Percentiles rank a stretch among this genome's conserved stretches.
Conservation (phyloP, 805 yeast genomes). For the Candida broadrunensis region DNA sequence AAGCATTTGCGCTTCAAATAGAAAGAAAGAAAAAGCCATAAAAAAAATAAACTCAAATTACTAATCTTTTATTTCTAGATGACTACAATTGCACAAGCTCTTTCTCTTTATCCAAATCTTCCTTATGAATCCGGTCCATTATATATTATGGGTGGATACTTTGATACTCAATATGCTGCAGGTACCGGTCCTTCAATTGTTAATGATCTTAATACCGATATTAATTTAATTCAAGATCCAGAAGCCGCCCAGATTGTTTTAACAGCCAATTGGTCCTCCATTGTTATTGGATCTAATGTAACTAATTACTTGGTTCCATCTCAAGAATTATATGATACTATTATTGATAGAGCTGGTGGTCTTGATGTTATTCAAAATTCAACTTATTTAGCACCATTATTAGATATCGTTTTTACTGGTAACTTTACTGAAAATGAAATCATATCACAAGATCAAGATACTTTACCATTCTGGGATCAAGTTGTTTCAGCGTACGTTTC, state of each 20-base stretch:
- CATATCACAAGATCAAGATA: conserved; percentile 18
- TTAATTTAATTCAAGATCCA: conserved; percentile 43
- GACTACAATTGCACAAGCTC: conserved; percentile 46
- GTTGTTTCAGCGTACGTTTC: conserved; percentile 37
- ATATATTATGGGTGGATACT: conserved; percentile 44
- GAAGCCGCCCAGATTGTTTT: conserved; percentile 45
- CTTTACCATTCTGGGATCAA: conserved; percentile 44
- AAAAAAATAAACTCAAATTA: too few relatives aligned
- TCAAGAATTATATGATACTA: conserved; percentile 29
- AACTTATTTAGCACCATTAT: conserved; percentile 25
- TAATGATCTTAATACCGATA: conserved; percentile 40
- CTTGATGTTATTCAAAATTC: conserved; percentile 20
- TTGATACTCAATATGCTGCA: conserved; percentile 38
- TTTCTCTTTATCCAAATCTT: conserved; percentile 35
- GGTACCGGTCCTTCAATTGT: conserved; percentile 18
- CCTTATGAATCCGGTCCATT: conserved; percentile 37
- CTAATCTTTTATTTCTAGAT: too few relatives aligned
- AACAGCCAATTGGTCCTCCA: conserved; percentile 37
- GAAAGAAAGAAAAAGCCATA: too few relatives aligned
- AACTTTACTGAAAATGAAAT: conserved; percentile 19
- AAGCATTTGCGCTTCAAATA: too few relatives aligned
- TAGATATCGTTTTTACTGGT: conserved; percentile 31
- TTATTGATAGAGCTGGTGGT: conserved; percentile 36
- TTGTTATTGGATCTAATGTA: conserved; percentile 40
- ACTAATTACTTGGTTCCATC: conserved; percentile 40